These are phyloP conservation scores for Mesotaenium endlicherianum DNA, from an alignment of 139 green algal species.

Conservation along the genomic window DNA sequence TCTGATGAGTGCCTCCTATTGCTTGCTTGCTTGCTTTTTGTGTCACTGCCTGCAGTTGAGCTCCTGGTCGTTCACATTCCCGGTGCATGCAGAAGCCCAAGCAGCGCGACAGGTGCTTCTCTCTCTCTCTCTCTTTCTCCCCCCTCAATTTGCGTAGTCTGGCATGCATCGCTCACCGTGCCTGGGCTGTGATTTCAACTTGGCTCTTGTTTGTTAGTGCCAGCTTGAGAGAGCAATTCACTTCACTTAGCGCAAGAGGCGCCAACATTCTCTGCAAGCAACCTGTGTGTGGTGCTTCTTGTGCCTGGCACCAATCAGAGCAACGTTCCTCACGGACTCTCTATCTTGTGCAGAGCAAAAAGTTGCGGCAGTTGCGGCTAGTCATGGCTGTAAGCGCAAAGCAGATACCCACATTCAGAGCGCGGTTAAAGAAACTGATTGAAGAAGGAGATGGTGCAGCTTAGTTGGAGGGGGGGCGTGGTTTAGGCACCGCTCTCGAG, in stretches of 20 bases:
- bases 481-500: too few species aligned
- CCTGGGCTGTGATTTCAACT: too few species aligned
- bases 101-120: constrained; percentile 24
- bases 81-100: constrained; percentile 44
- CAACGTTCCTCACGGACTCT: too few species aligned
- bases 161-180: too few species aligned
- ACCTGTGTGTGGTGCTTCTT: too few species aligned
- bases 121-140: neutral
- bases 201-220: too few species aligned
- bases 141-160: neutral
- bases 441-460: neutral
- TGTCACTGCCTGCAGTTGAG: constrained; percentile 27
- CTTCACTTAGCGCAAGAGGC: too few species aligned
- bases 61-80: constrained; percentile 70
- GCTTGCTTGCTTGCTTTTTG: constrained; percentile 13
- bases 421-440: neutral
- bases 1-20: constrained; percentile 17
- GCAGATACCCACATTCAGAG: neutral
- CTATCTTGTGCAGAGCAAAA: neutral
- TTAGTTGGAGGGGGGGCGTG: too few species aligned
- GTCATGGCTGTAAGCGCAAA: neutral
- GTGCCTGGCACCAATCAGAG: too few species aligned
- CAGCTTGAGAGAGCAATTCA: too few species aligned
- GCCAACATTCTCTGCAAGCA: too few species aligned
- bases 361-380: neutral